A percentile compares a stretch with the other conserved stretches of the same genome.
Evolutionary conservation across 495 filamentous ascomycete genomes (phyloP).

Genomic region (Aspergillus campestris): DNA sequence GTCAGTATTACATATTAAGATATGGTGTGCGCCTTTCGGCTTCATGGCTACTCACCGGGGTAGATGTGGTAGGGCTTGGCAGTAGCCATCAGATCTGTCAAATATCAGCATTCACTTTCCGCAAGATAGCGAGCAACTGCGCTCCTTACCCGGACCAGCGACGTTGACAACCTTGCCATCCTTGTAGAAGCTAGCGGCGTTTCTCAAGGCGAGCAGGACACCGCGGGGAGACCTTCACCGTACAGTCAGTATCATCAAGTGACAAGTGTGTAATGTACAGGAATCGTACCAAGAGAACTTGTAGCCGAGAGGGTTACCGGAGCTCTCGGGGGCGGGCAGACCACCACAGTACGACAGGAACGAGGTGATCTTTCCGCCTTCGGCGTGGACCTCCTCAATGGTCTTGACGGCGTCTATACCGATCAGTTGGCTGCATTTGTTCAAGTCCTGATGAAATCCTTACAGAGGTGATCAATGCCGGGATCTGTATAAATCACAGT

Average conservation of each 20-base stretch:
- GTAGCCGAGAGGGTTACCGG: conserved; percentile 89
- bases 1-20: too few species aligned
- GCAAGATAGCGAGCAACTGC: too few species aligned
- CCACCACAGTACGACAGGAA: conserved; percentile 91
- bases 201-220: conserved; percentile 77
- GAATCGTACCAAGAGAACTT: conserved; percentile 79
- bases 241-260: too few species aligned
- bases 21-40: too few species aligned
- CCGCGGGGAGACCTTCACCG: conserved; percentile 42
- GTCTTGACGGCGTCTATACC: conserved; percentile 66
- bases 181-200: conserved; percentile 76
- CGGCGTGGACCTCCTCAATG: conserved; percentile 58
- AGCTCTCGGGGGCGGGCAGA: conserved; percentile 71
- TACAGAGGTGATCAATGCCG: conserved; percentile 63
- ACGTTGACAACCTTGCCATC: conserved; percentile 63
- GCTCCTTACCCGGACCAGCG: conserved; percentile 24
- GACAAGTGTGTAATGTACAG: too few species aligned
- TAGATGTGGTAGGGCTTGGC: conserved; percentile 92
- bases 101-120: too few species aligned
- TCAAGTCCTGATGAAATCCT: too few species aligned
- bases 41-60: conserved; percentile 29
- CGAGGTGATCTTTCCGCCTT: conserved; percentile 73
- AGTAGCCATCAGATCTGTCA: conserved; percentile 64
- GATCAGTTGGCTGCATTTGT: too few species aligned
- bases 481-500: neutral